These are phyloP conservation scores for Clonostachys rosea DNA, from an alignment of 2,329 filamentous ascomycete species.

Conservation along the genomic window DNA sequence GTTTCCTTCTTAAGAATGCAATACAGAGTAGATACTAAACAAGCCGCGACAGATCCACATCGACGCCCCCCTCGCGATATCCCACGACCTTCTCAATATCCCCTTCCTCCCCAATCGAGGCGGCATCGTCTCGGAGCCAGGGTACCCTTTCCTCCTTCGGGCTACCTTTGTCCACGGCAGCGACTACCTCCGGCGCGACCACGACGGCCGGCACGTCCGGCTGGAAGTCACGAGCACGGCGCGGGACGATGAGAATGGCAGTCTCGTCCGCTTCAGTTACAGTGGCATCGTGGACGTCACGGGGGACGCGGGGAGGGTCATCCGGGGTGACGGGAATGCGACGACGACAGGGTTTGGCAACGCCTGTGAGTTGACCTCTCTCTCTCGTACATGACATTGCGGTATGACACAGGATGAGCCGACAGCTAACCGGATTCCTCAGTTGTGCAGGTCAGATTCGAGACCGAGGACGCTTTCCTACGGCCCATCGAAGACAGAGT, in stretches of 20 bases:
- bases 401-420: too few species aligned
- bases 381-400: background rate
- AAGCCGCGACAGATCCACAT: constrained; percentile 20
- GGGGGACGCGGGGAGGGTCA: constrained; percentile 21
- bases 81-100: constrained; percentile 23
- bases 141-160: constrained; percentile 25
- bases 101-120: constrained; percentile 20
- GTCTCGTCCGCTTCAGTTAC: constrained; percentile 28
- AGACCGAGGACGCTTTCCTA: constrained; percentile 26
- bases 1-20: background rate
- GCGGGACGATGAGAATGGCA: constrained; percentile 20
- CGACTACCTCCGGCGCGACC: constrained; percentile 32
- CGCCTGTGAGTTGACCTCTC: constrained; percentile 17
- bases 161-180: constrained; percentile 29
- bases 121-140: constrained; percentile 25
- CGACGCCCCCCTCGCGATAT: constrained; percentile 22
- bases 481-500: constrained; percentile 27
- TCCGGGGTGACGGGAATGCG: constrained; percentile 24
- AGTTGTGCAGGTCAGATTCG: constrained; percentile 31
- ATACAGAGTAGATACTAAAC: background rate
- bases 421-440: constrained; percentile 1
- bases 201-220: constrained; percentile 24
- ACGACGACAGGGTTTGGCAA: constrained; percentile 31
- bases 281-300: constrained; percentile 27
- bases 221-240: constrained; percentile 29